Evolutionary conservation across 2,329 filamentous ascomycete genomes (phyloP).

Genomic region (Colletotrichum sp.): DNA sequence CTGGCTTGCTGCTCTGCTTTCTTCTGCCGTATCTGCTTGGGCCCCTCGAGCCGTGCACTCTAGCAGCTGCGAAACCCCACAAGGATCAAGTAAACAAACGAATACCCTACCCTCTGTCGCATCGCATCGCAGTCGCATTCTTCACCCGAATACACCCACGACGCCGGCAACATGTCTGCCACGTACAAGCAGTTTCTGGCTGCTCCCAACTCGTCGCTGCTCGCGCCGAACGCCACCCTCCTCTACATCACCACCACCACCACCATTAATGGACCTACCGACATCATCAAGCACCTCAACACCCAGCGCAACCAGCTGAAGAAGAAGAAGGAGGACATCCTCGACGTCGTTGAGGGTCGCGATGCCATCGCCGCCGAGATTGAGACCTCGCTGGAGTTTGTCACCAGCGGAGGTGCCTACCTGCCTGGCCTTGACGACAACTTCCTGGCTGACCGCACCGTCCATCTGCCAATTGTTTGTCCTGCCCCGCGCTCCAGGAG

Average conservation of each 20-base stretch:
- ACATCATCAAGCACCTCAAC: slow-evolving; percentile 84
- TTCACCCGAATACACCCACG: not conserved
- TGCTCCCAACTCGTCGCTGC: slow-evolving; percentile 65
- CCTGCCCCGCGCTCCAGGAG: not conserved
- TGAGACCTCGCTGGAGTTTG: slow-evolving; percentile 83
- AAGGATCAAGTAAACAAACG: not conserved
- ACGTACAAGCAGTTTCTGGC: slow-evolving; percentile 77
- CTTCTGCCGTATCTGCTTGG: slow-evolving; percentile 10
- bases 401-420: slow-evolving; percentile 81
- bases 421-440: slow-evolving; percentile 92
- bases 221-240: slow-evolving; percentile 71
- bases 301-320: slow-evolving; percentile 75
- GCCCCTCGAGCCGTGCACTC: slow-evolving; percentile 4
- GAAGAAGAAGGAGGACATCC: slow-evolving; percentile 80
- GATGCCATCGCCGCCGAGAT: slow-evolving; percentile 77
- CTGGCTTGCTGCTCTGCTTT: slow-evolving; percentile 11
- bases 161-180: slow-evolving; percentile 40
- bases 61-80: slow-evolving; percentile 3
- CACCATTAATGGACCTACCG: slow-evolving; percentile 70
- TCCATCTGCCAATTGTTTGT: slow-evolving; percentile 82
- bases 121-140: slow-evolving; percentile 8
- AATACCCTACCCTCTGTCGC: not conserved
- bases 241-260: slow-evolving; percentile 93
- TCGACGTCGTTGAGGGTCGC: slow-evolving; percentile 75
- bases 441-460: slow-evolving; percentile 83